Base-by-base conservation (phyloP, 257 asterid genomes). In the Avicennia marina region DNA sequence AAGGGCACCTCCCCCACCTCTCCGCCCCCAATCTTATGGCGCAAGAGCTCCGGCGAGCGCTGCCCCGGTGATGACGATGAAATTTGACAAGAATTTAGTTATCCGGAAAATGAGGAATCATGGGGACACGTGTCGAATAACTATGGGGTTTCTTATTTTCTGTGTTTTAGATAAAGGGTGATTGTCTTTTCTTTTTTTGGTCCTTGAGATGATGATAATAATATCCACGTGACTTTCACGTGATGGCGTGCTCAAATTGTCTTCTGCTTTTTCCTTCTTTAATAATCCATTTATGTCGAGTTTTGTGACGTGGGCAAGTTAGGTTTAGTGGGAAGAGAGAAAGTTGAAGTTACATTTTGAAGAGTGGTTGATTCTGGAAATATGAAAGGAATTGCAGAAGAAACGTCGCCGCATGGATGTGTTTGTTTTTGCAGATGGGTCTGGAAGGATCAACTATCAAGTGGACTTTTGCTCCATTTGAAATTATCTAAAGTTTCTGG, bases 1-100 rank as follows among this genome's bases (percentile, higher is more conserved):
- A 91, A 19, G 98, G 98, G 0, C 98, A 91, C 31, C 82, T 91
- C 2, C 98, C 98, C 19, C 98, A 91, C 54, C 88, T 87, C 26
- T 81, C 90, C 56, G 94, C 95, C 48, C 98, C 98, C 7, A 72
- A 78, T n/a, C 76, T 83, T 63, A 66, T 91, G 36, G 95, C 90
- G 17, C 84, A 69, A 39, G 96, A 74, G 74, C 88, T 91, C 72
- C 81, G 87, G 63, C 80, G 80, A 18, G 93, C 95, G 34, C 32
- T 79, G 59, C 78, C 82, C 0, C 58, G 78, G 46, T 70, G 60
- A 57, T 11, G 10, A 29, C 33, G 33, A 7, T 3, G 33, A 29
- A 29, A 2, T 29, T 29, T 29, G 7, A 29, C 33, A 7, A 7
- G n/a, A n/a, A n/a, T n/a, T n/a, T n/a, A n/a, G n/a, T n/a, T n/a